phyloP scores from a whole-genome alignment of 179 eudicot genomes.

The Carnegiea gigantea region DNA sequence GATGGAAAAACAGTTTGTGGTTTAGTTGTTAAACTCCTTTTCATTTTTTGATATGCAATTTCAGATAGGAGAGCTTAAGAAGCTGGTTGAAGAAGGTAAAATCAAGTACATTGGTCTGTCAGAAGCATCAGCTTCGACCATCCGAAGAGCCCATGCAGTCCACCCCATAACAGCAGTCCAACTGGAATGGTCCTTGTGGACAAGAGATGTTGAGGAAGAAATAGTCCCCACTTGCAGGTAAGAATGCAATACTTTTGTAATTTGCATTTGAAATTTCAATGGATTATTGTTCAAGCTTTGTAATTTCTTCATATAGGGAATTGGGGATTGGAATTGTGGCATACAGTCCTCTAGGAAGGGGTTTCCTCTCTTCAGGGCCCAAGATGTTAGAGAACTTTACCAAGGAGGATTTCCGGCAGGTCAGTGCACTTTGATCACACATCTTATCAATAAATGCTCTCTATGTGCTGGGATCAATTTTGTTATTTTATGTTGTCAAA shows the following conservation, averaged over 20 bases:
- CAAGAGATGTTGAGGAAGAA: conserved; percentile 54
- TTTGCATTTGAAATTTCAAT: not conserved
- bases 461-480: not conserved
- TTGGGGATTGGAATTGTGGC: conserved; percentile 62
- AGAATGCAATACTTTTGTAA: not conserved
- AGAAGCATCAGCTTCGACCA: conserved; percentile 48
- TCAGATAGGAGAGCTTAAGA: conserved; percentile 40
- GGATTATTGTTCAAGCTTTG: not conserved
- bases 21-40: not conserved
- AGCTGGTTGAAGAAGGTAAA: conserved; percentile 52
- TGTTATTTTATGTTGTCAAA: not conserved
- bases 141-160: conserved; percentile 47
- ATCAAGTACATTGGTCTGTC: conserved; percentile 44
- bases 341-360: conserved; percentile 60
- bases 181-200: conserved; percentile 66
- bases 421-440: conserved; percentile 10
- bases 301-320: conserved; percentile 31
- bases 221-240: conserved; percentile 61
- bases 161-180: conserved; percentile 52
- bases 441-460: not conserved
- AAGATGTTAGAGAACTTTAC: conserved; percentile 37
- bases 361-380: conserved; percentile 53
- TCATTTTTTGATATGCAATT: not conserved
- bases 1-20: not conserved
- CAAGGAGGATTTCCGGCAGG: conserved; percentile 43